phyloP scores from a whole-genome alignment of 2,329 filamentous ascomycete genomes.

The Talaromyces sp. region DNA sequence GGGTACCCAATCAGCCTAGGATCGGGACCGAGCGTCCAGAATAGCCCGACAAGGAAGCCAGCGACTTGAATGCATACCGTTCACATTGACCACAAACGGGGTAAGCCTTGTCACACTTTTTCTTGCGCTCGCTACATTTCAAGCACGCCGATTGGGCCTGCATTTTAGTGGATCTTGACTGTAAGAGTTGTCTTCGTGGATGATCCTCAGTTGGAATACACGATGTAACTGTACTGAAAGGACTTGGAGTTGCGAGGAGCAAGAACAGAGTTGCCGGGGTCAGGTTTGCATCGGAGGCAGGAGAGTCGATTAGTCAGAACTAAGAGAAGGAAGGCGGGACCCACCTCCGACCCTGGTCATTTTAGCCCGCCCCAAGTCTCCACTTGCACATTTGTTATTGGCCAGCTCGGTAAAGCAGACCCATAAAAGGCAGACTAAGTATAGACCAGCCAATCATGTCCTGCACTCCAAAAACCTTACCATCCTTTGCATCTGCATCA shows the following conservation, averaged over 20 bases:
- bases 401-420: background rate
- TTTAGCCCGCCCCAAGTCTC: background rate
- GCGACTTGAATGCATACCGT: conserved; percentile 9
- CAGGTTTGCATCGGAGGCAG: background rate
- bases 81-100: conserved; percentile 14
- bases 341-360: background rate
- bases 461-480: background rate
- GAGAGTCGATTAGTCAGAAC: background rate
- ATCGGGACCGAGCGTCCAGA: too few species aligned
- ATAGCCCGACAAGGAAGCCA: background rate
- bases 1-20: background rate
- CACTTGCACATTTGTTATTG: background rate
- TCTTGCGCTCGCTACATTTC: conserved; percentile 16
- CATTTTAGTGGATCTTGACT: background rate
- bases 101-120: conserved; percentile 16
- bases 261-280: background rate
- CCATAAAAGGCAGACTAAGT: background rate
- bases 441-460: background rate
- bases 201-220: background rate
- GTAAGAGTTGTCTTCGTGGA: background rate
- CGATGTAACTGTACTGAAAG: background rate
- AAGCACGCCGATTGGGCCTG: conserved; percentile 7
- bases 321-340: background rate
- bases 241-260: background rate
- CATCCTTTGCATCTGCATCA: background rate